Evolutionary conservation across 2,329 filamentous ascomycete genomes (phyloP).

Genomic region (Claviceps cyperi): DNA sequence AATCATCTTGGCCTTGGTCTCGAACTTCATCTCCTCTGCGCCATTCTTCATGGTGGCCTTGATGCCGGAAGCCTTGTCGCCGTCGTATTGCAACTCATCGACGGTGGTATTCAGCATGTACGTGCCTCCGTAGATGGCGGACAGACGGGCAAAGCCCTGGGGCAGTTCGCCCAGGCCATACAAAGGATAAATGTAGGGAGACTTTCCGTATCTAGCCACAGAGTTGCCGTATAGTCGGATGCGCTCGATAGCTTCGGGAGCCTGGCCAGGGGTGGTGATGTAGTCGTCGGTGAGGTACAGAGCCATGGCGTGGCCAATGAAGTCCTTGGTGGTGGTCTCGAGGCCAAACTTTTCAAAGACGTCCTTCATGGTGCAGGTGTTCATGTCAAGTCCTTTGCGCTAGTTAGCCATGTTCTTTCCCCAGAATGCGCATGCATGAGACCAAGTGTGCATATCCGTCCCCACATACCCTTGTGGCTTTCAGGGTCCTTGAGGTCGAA

Average conservation of each 20-base stretch:
- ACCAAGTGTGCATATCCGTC: background rate
- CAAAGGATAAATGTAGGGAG: constrained; percentile 96
- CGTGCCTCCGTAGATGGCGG: constrained; percentile 94
- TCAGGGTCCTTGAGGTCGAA: constrained; percentile 70
- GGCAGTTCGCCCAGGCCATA: constrained; percentile 96
- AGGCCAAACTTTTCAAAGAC: constrained; percentile 97
- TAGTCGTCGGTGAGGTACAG: constrained; percentile 87
- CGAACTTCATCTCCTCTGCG: constrained; percentile 82
- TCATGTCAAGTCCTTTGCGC: constrained; percentile 59
- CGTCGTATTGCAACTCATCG: constrained; percentile 78
- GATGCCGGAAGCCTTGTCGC: constrained; percentile 79
- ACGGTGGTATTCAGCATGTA: constrained; percentile 98
- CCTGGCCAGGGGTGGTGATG: constrained; percentile 55
- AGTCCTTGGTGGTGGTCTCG: constrained; percentile 78
- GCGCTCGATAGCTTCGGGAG: constrained; percentile 75
- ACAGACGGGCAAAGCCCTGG: constrained; percentile 92
- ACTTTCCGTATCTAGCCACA: constrained; percentile 94
- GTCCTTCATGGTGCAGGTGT: constrained; percentile 82
- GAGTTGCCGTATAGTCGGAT: constrained; percentile 96
- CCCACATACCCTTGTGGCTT: constrained; percentile 68
- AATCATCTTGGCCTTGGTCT: constrained; percentile 92
- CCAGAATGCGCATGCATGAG: background rate
- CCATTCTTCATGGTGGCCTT: constrained; percentile 85
- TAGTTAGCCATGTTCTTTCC: constrained; percentile 8
- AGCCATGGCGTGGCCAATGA: constrained; percentile 96